A percentile compares a stretch with the other conserved stretches of the same genome.
These are phyloP conservation scores for Coemansia sp. DNA, from an alignment of 192 early-diverging fungal genomes.

Conservation along the genomic window DNA sequence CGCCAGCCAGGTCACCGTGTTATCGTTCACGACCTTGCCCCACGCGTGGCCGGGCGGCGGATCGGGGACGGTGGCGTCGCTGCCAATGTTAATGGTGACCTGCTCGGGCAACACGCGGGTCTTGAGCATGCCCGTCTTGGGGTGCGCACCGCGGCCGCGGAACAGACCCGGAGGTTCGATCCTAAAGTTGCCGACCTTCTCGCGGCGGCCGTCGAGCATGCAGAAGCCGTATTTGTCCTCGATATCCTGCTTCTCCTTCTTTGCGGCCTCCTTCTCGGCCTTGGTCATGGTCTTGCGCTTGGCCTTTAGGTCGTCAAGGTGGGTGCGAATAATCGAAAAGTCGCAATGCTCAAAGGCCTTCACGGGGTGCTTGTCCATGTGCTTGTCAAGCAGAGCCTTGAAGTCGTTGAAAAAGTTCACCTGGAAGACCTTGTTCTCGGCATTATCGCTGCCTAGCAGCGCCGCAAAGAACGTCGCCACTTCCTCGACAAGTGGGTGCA, in stretches of 20 bases:
- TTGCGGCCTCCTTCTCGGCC: slow-evolving; percentile 82
- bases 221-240: slow-evolving; percentile 81
- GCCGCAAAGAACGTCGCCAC: slow-evolving; percentile 94
- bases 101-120: slow-evolving; percentile 87
- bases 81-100: slow-evolving; percentile 89
- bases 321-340: slow-evolving; percentile 80
- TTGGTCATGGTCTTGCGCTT: slow-evolving; percentile 83
- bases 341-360: slow-evolving; percentile 82
- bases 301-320: slow-evolving; percentile 76
- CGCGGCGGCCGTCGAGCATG: slow-evolving; percentile 83
- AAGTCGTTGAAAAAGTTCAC: slow-evolving; percentile 95
- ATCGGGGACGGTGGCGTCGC: slow-evolving; percentile 72
- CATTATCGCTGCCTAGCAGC: slow-evolving; percentile 81
- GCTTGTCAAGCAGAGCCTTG: slow-evolving; percentile 61
- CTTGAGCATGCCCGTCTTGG: slow-evolving; percentile 92
- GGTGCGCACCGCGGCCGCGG: slow-evolving; percentile 96
- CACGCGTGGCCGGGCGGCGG: slow-evolving; percentile 89
- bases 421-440: slow-evolving; percentile 78
- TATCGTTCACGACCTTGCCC: slow-evolving; percentile 84
- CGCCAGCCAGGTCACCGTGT: slow-evolving; percentile 94
- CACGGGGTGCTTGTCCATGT: slow-evolving; percentile 69
- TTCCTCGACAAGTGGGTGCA: slow-evolving; percentile 85
- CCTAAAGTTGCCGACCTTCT: slow-evolving; percentile 96
- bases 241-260: slow-evolving; percentile 65
- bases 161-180: slow-evolving; percentile 97